phyloP scores from a whole-genome alignment of 306 rosid species.

The Rubus parviflorus region DNA sequence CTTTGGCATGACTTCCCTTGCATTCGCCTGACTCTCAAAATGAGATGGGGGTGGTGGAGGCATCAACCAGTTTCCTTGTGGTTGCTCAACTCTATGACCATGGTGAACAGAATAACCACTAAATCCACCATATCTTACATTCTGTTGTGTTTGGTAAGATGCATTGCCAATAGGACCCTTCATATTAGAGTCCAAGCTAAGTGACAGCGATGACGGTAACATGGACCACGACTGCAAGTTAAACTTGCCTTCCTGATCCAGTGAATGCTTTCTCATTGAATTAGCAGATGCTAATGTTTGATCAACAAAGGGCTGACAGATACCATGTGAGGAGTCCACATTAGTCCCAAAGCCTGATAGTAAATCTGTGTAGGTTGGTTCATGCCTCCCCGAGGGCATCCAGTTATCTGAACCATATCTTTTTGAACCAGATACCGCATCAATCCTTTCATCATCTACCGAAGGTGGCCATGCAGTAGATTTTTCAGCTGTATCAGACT shows the following conservation, averaged over 20 bases:
- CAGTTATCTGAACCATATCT: conserved; percentile 61
- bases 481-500: conserved; percentile 61
- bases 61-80: conserved; percentile 64
- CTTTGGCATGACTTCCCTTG: conserved; percentile 46
- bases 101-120: conserved; percentile 51
- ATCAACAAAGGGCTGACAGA: conserved; percentile 36
- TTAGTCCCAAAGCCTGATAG: conserved; percentile 71
- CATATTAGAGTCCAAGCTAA: conserved; percentile 54
- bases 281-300: conserved; percentile 40
- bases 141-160: conserved; percentile 48
- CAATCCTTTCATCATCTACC: conserved; percentile 63
- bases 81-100: conserved; percentile 57
- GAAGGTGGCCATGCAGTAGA: conserved; percentile 59
- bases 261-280: conserved; percentile 44
- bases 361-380: conserved; percentile 70
- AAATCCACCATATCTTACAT: conserved; percentile 46
- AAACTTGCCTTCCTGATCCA: conserved; percentile 65
- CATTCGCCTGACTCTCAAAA: conserved; percentile 45
- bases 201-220: conserved; percentile 55
- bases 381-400: conserved; percentile 66
- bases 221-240: conserved; percentile 53
- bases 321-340: conserved; percentile 41
- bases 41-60: conserved; percentile 59
- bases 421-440: conserved; percentile 60
- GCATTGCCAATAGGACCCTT: conserved; percentile 51